Percentiles rank a stretch among this genome's conserved stretches.
phyloP scores from a whole-genome alignment of 257 asterid genomes.

The Leonotis leonurus region DNA sequence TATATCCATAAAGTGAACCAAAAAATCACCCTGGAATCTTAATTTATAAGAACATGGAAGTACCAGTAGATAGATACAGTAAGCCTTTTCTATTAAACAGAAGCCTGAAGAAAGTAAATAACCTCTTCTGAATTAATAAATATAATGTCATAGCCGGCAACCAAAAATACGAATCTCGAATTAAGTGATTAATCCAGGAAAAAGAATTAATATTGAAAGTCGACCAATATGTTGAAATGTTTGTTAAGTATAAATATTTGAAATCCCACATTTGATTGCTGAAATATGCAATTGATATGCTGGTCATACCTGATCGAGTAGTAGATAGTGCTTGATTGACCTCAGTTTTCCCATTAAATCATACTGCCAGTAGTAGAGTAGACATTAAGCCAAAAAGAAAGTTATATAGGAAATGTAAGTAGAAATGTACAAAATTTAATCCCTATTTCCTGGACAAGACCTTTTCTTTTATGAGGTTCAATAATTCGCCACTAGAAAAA shows the following conservation, averaged over 20 bases:
- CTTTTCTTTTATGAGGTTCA: conserved; percentile 89
- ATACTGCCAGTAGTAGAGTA: conserved; percentile 52
- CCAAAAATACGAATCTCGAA: not conserved
- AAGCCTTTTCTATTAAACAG: conserved; percentile 8
- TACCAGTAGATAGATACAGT: not conserved
- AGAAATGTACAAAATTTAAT: conserved; percentile 5
- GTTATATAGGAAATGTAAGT: conserved; percentile 4
- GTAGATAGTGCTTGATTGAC: conserved; percentile 97
- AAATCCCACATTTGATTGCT: not conserved
- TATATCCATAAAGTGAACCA: conserved; percentile 97
- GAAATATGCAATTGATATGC: not conserved
- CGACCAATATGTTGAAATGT: not conserved
- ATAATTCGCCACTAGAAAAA: conserved; percentile 92
- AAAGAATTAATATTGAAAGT: not conserved
- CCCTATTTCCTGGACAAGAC: conserved; percentile 28
- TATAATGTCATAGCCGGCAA: conserved; percentile 3
- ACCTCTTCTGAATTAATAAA: not conserved
- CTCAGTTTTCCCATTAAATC: conserved; percentile 92
- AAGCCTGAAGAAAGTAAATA: conserved; percentile 3
- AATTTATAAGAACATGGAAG: conserved; percentile 10
- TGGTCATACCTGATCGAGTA: conserved; percentile 92
- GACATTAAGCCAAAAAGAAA: conserved; percentile 14
- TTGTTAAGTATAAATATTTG: not conserved
- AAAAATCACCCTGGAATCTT: conserved; percentile 84
- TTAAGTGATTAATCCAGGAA: not conserved